These are phyloP conservation scores for Mycosarcoma mackinlayi DNA, from an alignment of 1,284 basidiomycete genomes.

Conservation along the genomic window DNA sequence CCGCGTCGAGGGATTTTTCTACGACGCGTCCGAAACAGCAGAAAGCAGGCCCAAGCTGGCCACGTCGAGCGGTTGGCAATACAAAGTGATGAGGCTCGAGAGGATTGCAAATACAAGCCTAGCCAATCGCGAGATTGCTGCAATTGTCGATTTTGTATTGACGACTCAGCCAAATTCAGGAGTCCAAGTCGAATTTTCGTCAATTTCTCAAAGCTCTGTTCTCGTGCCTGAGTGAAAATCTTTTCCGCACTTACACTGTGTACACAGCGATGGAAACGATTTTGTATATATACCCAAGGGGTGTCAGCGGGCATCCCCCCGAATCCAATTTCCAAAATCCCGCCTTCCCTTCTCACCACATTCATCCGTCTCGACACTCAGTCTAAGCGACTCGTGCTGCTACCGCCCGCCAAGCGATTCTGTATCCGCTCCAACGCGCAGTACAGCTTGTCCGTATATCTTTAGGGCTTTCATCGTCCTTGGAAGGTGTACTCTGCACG, in stretches of 20 bases:
- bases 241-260: conserved; percentile 25
- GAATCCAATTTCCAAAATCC: conserved; percentile 24
- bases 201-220: conserved; percentile 17
- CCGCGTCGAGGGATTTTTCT: conserved; percentile 13
- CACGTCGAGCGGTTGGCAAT: neutral
- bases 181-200: neutral
- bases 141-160: neutral
- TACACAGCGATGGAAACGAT: neutral
- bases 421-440: conserved; percentile 21
- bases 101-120: conserved; percentile 17
- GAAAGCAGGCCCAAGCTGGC: neutral
- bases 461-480: conserved; percentile 3
- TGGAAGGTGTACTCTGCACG: conserved; percentile 15
- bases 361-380: conserved; percentile 51
- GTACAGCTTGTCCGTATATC: conserved; percentile 24
- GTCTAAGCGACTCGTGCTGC: conserved; percentile 44
- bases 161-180: conserved; percentile 29
- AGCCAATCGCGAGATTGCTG: neutral
- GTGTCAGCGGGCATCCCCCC: conserved; percentile 25
- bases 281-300: conserved; percentile 36
- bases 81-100: neutral
- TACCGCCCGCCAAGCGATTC: conserved; percentile 10
- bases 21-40: neutral
- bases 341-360: conserved; percentile 50
- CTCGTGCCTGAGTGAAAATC: conserved; percentile 11